Conservation (phyloP, 2,329 filamentous ascomycete species). For the Claviceps quebecensis region DNA sequence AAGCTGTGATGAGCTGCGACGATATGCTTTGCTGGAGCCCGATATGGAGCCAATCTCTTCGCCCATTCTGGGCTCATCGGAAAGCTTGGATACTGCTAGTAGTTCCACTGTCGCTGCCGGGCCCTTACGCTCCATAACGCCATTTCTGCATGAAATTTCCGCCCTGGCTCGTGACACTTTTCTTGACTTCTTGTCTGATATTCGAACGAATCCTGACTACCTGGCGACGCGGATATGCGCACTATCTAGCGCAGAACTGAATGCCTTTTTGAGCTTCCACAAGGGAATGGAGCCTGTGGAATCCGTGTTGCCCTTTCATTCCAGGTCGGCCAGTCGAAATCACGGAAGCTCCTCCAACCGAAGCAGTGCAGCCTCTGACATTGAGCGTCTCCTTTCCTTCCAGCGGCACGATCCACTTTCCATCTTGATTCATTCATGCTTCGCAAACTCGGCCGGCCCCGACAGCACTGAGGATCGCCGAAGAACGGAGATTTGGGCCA, state of each 20-base stretch:
- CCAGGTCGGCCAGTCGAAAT: slow-evolving; percentile 31
- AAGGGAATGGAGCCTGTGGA: slow-evolving; percentile 69
- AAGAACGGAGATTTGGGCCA: slow-evolving; percentile 77
- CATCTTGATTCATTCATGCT: slow-evolving; percentile 74
- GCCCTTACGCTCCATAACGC: slow-evolving; percentile 28
- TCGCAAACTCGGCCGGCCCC: slow-evolving; percentile 71
- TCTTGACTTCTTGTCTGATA: slow-evolving; percentile 63
- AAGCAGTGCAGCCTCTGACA: slow-evolving; percentile 40
- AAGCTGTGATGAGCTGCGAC: slow-evolving; percentile 59
- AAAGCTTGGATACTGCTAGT: slow-evolving; percentile 34
- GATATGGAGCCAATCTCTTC: slow-evolving; percentile 48
- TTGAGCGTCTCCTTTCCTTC: slow-evolving; percentile 76
- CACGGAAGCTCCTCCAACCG: slow-evolving; percentile 30
- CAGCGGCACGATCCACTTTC: slow-evolving; percentile 79
- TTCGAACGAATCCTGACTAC: slow-evolving; percentile 79
- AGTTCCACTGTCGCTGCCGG: slow-evolving; percentile 25
- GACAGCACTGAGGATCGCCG: slow-evolving; percentile 69
- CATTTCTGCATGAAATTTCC: slow-evolving; percentile 61
- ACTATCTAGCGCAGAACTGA: slow-evolving; percentile 62
- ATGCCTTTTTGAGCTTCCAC: slow-evolving; percentile 63
- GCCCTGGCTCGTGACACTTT: slow-evolving; percentile 61
- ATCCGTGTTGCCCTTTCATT: slow-evolving; percentile 63
- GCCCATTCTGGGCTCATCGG: slow-evolving; percentile 28
- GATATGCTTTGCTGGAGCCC: slow-evolving; percentile 57
- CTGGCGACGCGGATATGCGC: slow-evolving; percentile 68